Conservation (phyloP, 1,284 basidiomycete species). For the Tilletia indica region DNA sequence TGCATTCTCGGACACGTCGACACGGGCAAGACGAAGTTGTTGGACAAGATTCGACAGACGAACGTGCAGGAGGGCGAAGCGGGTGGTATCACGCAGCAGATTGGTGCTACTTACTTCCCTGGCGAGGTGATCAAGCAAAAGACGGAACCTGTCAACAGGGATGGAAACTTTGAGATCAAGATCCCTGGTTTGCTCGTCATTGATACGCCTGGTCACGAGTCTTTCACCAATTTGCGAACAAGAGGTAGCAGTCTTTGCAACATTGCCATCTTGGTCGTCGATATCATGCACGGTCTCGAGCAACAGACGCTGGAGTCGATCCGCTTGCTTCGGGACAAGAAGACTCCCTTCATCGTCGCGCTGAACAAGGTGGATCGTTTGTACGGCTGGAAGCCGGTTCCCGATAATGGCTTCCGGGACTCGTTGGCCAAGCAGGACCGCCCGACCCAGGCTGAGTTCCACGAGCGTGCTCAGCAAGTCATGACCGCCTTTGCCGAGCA, state of each 20-base stretch:
- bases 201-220: constrained; percentile 99
- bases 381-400: constrained; percentile 89
- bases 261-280: constrained; percentile 97
- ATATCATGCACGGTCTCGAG: constrained; percentile 99
- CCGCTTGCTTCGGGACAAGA: constrained; percentile 84
- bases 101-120: constrained; percentile 99
- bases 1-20: constrained; percentile 99
- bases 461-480: constrained; percentile 80
- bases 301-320: constrained; percentile 96
- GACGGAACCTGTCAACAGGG: constrained; percentile 85
- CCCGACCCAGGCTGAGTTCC: constrained; percentile 86
- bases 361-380: constrained; percentile 99
- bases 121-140: constrained; percentile 92
- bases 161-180: constrained; percentile 85
- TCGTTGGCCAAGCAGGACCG: constrained; percentile 81
- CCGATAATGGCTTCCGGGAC: constrained; percentile 87
- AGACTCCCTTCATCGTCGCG: constrained; percentile 98
- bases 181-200: constrained; percentile 94
- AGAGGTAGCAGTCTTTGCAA: constrained; percentile 97
- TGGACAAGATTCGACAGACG: constrained; percentile 99
- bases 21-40: constrained; percentile 96
- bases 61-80: constrained; percentile 99
- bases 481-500: constrained; percentile 94
- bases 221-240: constrained; percentile 93
- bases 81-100: constrained; percentile 99